These are phyloP conservation scores for Astraeus odoratus DNA, from an alignment of 768 basidiomycete species.

Conservation along the genomic window DNA sequence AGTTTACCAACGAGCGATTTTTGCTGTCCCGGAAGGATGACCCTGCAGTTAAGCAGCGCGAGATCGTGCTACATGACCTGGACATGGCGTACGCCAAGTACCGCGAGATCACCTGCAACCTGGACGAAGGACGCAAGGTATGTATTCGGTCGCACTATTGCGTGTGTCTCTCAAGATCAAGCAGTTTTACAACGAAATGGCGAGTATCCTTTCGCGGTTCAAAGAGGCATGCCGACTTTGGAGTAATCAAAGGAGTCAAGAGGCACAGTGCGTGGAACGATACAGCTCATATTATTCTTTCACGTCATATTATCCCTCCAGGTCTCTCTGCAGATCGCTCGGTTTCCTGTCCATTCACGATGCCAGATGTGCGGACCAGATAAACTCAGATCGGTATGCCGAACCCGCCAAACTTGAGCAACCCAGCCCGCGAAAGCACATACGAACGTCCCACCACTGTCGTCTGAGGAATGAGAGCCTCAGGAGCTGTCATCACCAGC, in stretches of 20 bases:
- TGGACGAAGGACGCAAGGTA: slow-evolving; percentile 86
- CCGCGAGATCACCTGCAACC: slow-evolving; percentile 73
- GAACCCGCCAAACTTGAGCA: not conserved
- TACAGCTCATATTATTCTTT: not conserved
- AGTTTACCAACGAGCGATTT: slow-evolving; percentile 67
- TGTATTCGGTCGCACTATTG: slow-evolving; percentile 4
- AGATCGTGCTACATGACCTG: slow-evolving; percentile 73
- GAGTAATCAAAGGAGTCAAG: slow-evolving; percentile 63
- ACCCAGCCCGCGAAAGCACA: not conserved
- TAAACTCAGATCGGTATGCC: not conserved
- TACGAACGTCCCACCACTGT: slow-evolving; percentile 36
- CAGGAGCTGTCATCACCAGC: slow-evolving; percentile 31
- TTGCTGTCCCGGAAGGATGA: slow-evolving; percentile 74
- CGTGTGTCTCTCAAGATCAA: not conserved
- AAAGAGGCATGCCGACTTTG: slow-evolving; percentile 71
- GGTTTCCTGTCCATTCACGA: slow-evolving; percentile 29
- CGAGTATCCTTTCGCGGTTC: slow-evolving; percentile 63
- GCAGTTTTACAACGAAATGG: slow-evolving; percentile 91
- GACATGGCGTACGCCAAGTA: slow-evolving; percentile 86
- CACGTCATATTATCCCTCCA: slow-evolving; percentile 2
- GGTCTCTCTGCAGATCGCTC: slow-evolving; percentile 16
- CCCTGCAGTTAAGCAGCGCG: slow-evolving; percentile 68
- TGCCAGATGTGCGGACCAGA: slow-evolving; percentile 4
- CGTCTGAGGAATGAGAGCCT: slow-evolving; percentile 43
- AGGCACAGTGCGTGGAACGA: slow-evolving; percentile 54